phyloP scores from a whole-genome alignment of 345 rosid species.

The Melaleuca alternifolia region DNA sequence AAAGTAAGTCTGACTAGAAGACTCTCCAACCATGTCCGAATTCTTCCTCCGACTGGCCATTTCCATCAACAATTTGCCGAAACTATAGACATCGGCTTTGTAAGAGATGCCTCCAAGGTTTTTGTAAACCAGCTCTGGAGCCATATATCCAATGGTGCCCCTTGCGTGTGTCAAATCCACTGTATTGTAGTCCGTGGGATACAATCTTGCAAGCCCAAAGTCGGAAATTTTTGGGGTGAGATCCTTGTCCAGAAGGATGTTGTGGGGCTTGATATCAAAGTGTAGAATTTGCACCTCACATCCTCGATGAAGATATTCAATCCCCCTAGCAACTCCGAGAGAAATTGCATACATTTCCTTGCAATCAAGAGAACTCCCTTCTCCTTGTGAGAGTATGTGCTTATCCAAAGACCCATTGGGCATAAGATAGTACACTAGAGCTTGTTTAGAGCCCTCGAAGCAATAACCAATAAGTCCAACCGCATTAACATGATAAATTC shows the following conservation, averaged over 20 bases:
- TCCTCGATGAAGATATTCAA: background rate
- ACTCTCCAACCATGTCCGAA: too few species aligned
- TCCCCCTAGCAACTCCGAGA: background rate
- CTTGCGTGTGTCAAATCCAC: accelerated
- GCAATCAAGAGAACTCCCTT: background rate
- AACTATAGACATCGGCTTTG: background rate
- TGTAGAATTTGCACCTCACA: background rate
- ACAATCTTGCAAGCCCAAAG: background rate
- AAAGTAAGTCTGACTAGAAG: background rate
- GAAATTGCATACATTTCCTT: background rate
- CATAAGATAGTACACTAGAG: background rate
- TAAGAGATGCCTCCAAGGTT: background rate
- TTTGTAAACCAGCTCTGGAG: background rate
- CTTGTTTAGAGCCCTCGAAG: background rate
- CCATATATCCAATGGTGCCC: background rate
- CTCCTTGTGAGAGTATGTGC: background rate
- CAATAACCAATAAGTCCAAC: background rate
- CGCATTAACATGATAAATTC: background rate
- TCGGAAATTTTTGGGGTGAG: background rate
- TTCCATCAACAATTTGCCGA: background rate
- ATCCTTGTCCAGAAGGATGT: background rate
- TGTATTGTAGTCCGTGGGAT: accelerated
- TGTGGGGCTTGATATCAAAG: background rate
- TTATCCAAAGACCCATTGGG: background rate
- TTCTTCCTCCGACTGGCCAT: too few species aligned